Evolutionary conservation across 2,329 filamentous ascomycete genomes (phyloP).

Genomic region (Cryphonectria parasitica): DNA sequence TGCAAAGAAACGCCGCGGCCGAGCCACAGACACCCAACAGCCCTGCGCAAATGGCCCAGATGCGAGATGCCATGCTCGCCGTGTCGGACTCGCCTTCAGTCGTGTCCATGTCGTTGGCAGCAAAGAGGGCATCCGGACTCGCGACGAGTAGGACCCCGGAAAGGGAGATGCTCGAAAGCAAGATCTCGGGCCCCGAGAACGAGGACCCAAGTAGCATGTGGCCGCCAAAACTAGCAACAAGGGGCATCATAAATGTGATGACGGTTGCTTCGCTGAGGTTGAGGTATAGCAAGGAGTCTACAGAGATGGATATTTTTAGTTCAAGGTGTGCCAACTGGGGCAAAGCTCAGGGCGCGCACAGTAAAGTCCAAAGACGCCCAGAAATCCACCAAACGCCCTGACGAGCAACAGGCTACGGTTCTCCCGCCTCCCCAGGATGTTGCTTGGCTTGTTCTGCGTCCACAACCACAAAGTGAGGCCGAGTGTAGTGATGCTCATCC

Average conservation of each 20-base stretch:
- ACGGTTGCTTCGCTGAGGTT: slow-evolving; percentile 20
- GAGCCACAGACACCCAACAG: slow-evolving; percentile 20
- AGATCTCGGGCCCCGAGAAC: slow-evolving; percentile 7
- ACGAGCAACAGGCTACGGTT: slow-evolving; percentile 8
- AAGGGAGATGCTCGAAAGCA: slow-evolving; percentile 16
- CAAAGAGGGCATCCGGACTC: slow-evolving; percentile 9
- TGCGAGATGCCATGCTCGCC: not conserved
- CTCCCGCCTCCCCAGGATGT: slow-evolving; percentile 9
- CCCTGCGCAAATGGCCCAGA: slow-evolving; percentile 11
- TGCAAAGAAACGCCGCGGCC: slow-evolving; percentile 17
- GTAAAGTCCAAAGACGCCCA: slow-evolving; percentile 18
- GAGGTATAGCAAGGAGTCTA: slow-evolving; percentile 15
- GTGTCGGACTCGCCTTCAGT: not conserved
- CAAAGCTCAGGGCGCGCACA: not conserved
- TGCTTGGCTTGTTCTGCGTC: slow-evolving; percentile 1
- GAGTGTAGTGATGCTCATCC: slow-evolving; percentile 19
- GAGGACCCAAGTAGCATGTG: slow-evolving; percentile 10
- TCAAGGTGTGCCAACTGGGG: too few relatives aligned
- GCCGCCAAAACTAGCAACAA: slow-evolving; percentile 11
- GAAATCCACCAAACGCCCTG: slow-evolving; percentile 14
- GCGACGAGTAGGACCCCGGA: slow-evolving; percentile 16
- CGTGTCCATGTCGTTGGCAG: not conserved
- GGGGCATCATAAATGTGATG: slow-evolving; percentile 22
- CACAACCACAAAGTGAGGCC: slow-evolving; percentile 14
- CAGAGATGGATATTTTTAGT: not conserved